These are phyloP conservation scores for Setaria italica DNA, from an alignment of 202 grass and related monocot species.

Conservation along the genomic window DNA sequence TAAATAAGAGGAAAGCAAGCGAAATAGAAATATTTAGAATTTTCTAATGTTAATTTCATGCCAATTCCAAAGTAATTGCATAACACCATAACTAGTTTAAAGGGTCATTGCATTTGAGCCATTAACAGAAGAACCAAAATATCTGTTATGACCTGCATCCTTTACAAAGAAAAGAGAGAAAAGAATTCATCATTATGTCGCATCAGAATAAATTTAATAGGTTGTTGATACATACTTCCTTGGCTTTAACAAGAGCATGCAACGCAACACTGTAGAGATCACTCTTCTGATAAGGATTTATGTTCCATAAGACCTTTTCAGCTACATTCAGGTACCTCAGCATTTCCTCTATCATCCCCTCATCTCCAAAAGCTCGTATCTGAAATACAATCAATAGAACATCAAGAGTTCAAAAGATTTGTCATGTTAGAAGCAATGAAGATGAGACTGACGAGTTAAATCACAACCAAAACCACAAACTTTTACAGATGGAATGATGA, in stretches of 20 bases:
- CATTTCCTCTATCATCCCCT: constrained; percentile 95
- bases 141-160: not conserved
- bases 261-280: constrained; percentile 68
- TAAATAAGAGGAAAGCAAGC: not conserved
- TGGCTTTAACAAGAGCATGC: constrained; percentile 64
- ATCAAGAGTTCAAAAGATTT: constrained; percentile 40
- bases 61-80: not conserved
- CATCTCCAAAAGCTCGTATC: constrained; percentile 80
- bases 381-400: constrained; percentile 54
- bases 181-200: constrained; percentile 13
- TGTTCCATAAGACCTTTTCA: constrained; percentile 61
- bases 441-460: constrained; percentile 17
- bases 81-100: constrained; percentile 5
- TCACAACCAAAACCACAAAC: constrained; percentile 33
- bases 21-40: not conserved
- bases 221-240: constrained; percentile 60
- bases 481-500: constrained; percentile 15
- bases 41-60: not conserved
- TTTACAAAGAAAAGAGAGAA: not conserved
- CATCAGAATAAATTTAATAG: constrained; percentile 30
- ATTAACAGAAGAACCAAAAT: not conserved
- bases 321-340: constrained; percentile 78
- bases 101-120: not conserved
- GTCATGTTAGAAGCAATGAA: constrained; percentile 12
- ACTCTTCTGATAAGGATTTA: constrained; percentile 61